Evolutionary conservation across 495 filamentous ascomycete genomes (phyloP).

Genomic region (Clavariopsis aquatica): DNA sequence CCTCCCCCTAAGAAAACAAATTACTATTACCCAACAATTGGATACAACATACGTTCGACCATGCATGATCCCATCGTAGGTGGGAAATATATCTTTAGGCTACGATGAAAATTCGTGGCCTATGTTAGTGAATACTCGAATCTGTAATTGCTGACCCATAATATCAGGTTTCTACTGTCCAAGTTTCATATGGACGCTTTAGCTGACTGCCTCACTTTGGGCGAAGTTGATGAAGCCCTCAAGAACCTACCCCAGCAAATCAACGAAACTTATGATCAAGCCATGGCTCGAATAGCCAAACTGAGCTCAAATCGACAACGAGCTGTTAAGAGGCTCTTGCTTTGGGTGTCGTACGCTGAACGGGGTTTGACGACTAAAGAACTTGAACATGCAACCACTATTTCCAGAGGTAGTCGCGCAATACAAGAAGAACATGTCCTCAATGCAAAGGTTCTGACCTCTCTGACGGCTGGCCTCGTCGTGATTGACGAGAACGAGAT

Average conservation of each 20-base stretch:
- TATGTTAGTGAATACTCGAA: too few species aligned
- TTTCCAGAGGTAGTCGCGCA: conserved; percentile 16
- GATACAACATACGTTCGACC: too few species aligned
- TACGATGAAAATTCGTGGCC: too few species aligned
- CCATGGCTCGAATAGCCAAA: conserved; percentile 47
- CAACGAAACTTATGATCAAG: conserved; percentile 46
- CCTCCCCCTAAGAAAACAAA: too few species aligned
- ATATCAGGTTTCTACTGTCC: conserved; percentile 49
- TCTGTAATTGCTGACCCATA: too few species aligned
- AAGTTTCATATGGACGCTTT: conserved; percentile 47
- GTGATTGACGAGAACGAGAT: conserved; percentile 24
- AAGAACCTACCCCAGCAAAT: conserved; percentile 39
- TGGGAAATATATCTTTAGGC: too few species aligned
- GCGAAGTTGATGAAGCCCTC: conserved; percentile 41
- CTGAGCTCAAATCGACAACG: conserved; percentile 23
- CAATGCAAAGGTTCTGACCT: conserved; percentile 19
- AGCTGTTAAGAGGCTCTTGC: conserved; percentile 24
- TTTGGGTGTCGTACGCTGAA: conserved; percentile 26
- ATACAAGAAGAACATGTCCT: conserved; percentile 15
- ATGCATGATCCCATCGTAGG: too few species aligned
- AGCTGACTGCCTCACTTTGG: conserved; percentile 42
- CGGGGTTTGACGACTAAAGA: conserved; percentile 13
- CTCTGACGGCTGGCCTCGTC: conserved; percentile 21
- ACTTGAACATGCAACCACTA: conserved; percentile 24
- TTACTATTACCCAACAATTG: too few species aligned